These are phyloP conservation scores for Alternaria consortialis DNA, from an alignment of 2,329 filamentous ascomycete species.

Conservation along the genomic window DNA sequence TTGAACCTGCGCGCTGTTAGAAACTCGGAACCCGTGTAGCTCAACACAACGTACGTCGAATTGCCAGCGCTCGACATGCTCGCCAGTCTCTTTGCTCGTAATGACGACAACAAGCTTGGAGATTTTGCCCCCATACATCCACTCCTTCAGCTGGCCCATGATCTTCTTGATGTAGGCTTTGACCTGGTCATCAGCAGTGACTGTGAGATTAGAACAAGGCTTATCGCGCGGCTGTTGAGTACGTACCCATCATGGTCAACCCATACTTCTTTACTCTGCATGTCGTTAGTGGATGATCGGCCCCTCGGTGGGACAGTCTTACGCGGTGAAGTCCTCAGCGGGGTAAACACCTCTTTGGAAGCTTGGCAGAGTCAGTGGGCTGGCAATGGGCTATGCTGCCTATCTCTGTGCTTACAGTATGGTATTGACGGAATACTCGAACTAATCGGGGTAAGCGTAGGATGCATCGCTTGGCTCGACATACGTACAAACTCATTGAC, in stretches of 20 bases:
- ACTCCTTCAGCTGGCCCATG: constrained; percentile 96
- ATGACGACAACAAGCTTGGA: constrained; percentile 97
- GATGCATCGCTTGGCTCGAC: not conserved
- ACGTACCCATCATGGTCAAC: constrained; percentile 87
- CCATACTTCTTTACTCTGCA: constrained; percentile 95
- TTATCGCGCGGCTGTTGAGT: constrained; percentile 2
- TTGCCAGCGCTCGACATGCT: constrained; percentile 96
- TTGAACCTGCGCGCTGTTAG: constrained; percentile 60
- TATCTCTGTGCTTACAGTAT: constrained; percentile 72
- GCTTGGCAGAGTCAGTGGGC: constrained; percentile 56
- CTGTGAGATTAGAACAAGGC: constrained; percentile 54
- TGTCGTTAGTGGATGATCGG: constrained; percentile 21
- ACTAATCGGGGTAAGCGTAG: constrained; percentile 60
- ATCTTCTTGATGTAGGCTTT: constrained; percentile 99
- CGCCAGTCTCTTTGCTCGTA: constrained; percentile 94
- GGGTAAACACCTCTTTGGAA: constrained; percentile 88
- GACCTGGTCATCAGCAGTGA: constrained; percentile 96
- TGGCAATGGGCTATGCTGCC: not conserved
- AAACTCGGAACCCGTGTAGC: constrained; percentile 42
- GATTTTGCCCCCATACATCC: constrained; percentile 98
- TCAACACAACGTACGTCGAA: constrained; percentile 74
- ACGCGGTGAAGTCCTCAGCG: constrained; percentile 95
- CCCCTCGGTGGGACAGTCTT: constrained; percentile 47
- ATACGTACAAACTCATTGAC: constrained; percentile 92
- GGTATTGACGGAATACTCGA: constrained; percentile 98